Percentiles rank a stretch among this genome's conserved stretches.
Conservation (phyloP, 208 protist genomes). For the Naegleria fowleri region DNA sequence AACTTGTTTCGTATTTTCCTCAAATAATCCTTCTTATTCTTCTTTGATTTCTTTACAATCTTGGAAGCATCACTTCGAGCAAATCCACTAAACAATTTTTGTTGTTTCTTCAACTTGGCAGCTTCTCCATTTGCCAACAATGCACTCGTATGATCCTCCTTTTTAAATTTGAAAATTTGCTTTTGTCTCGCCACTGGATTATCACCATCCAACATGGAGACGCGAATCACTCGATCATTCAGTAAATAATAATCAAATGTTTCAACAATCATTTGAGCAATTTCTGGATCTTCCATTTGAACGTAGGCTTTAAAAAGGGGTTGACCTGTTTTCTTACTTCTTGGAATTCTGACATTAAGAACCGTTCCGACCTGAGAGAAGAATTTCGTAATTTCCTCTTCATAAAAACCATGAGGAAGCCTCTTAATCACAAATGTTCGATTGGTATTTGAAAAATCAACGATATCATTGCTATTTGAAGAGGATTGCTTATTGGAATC, state of each 20-base stretch:
- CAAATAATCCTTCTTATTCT: background rate
- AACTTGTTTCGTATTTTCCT: background rate
- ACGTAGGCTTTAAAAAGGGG: background rate
- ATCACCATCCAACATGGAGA: background rate
- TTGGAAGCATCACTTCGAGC: background rate
- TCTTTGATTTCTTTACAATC: background rate
- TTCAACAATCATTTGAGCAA: constrained; percentile 2
- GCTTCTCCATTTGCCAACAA: background rate
- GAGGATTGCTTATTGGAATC: background rate
- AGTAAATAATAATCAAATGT: constrained; percentile 6
- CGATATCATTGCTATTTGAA: background rate
- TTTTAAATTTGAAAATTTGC: background rate
- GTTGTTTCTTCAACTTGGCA: background rate
- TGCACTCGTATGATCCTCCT: background rate
- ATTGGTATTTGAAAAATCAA: background rate
- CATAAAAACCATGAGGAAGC: constrained; percentile 13
- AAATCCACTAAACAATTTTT: background rate
- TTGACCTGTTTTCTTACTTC: background rate
- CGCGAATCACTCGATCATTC: background rate
- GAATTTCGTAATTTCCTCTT: constrained; percentile 13
- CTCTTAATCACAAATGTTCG: background rate
- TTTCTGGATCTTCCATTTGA: background rate
- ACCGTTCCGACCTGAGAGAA: background rate
- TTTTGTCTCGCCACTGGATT: background rate
- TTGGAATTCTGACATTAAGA: background rate